Conservation (phyloP, 805 yeast genomes). For the Zygotorulaspora florentina region DNA sequence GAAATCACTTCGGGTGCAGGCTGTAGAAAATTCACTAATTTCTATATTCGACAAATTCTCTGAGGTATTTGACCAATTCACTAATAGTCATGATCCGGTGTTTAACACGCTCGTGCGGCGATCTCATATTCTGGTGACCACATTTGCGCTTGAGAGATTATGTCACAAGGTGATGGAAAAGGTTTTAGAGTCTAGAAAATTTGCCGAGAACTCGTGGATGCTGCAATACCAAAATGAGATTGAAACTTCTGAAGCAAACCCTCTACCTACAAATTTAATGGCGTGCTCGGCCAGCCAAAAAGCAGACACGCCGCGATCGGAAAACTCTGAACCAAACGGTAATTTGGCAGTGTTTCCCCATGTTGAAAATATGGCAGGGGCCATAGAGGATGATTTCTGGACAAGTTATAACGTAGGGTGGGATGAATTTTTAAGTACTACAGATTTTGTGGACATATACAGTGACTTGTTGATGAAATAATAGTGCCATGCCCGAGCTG, state of each 20-base stretch:
- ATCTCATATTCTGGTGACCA: constrained; percentile 11
- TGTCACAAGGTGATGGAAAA: constrained; percentile 19
- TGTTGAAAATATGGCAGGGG: constrained; percentile 6
- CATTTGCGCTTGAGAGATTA: constrained; percentile 16
- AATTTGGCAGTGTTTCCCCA: not conserved
- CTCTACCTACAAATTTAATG: not conserved
- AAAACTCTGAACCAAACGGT: not conserved
- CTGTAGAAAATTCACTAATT: constrained; percentile 1
- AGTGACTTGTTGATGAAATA: constrained; percentile 2
- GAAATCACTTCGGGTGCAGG: not conserved
- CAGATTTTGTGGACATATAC: constrained; percentile 3
- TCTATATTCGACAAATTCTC: constrained; percentile 8
- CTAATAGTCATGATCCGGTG: constrained; percentile 1
- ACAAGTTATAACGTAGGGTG: constrained; percentile 21
- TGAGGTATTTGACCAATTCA: constrained; percentile 14
- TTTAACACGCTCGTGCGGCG: constrained; percentile 9
- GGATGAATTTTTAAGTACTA: constrained; percentile 17
- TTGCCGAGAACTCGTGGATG: constrained; percentile 17
- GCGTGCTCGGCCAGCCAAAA: not conserved
- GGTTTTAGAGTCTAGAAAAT: constrained; percentile 20
- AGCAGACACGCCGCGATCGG: not conserved
- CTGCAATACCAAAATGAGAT: constrained; percentile 2
- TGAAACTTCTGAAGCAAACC: not conserved
- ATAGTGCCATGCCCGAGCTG: not conserved
- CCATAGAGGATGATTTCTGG: constrained; percentile 27